Conservation (phyloP, 257 asterid genomes). For the Petrea volubilis region DNA sequence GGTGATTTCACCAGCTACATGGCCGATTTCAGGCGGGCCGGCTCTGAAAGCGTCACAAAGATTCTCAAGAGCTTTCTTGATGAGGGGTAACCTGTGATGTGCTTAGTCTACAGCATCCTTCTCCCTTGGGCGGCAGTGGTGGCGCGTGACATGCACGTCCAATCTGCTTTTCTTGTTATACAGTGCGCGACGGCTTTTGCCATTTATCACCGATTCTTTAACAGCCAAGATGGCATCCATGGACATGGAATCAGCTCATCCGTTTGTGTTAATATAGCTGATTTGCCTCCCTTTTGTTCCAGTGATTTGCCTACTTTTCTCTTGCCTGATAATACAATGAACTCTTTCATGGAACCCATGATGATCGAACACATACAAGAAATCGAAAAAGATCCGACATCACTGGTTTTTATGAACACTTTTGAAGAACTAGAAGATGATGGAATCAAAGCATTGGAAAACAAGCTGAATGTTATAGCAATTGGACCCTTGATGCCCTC, state of each 20-base stretch:
- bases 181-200: slow-evolving; percentile 56
- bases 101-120: slow-evolving; percentile 43
- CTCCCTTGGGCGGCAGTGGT: slow-evolving; percentile 53
- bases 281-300: slow-evolving; percentile 39
- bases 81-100: slow-evolving; percentile 38
- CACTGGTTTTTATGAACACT: slow-evolving; percentile 49
- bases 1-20: neutral
- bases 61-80: slow-evolving; percentile 10
- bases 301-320: slow-evolving; percentile 47
- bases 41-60: slow-evolving; percentile 22
- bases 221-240: slow-evolving; percentile 15
- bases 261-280: slow-evolving; percentile 25
- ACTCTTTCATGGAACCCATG: slow-evolving; percentile 8
- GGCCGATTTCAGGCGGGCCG: slow-evolving; percentile 21
- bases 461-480: slow-evolving; percentile 30
- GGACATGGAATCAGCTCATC: slow-evolving; percentile 1
- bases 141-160: slow-evolving; percentile 44
- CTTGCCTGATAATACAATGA: slow-evolving; percentile 19
- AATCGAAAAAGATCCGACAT: slow-evolving; percentile 33
- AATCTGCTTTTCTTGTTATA: slow-evolving; percentile 47
- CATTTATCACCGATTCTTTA: slow-evolving; percentile 40
- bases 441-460: slow-evolving; percentile 27
- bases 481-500: slow-evolving; percentile 63
- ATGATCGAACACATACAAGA: slow-evolving; percentile 43
- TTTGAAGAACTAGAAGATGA: slow-evolving; percentile 51